Conservation (phyloP, 139 green algal species). For the Spirogloea muscicola region DNA sequence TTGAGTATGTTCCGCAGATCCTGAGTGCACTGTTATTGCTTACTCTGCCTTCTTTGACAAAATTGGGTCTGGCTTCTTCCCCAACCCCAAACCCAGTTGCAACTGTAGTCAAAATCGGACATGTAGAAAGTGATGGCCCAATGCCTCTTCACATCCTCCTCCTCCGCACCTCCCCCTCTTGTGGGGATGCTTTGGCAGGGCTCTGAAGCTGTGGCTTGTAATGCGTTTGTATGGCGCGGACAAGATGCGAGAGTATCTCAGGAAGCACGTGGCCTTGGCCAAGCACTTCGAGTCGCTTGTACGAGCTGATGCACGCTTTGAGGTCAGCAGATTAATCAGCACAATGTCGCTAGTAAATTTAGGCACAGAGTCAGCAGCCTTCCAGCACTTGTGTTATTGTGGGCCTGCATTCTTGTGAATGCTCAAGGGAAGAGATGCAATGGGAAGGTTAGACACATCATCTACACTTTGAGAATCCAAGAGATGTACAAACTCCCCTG, state of each 20-base stretch:
- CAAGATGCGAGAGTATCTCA: constrained; percentile 59
- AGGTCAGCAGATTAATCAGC: constrained; percentile 31
- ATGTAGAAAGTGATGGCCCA: background rate
- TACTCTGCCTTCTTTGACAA: too few relatives aligned
- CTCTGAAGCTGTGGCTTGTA: constrained; percentile 84
- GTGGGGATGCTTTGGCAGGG: constrained; percentile 47
- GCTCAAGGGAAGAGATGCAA: too few relatives aligned
- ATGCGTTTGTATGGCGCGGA: constrained; percentile 72
- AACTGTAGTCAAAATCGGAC: background rate
- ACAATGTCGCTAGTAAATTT: too few relatives aligned
- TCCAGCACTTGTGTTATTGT: too few relatives aligned
- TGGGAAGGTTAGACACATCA: too few relatives aligned
- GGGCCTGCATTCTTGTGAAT: too few relatives aligned
- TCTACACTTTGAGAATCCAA: too few relatives aligned
- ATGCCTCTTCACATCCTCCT: background rate
- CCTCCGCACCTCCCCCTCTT: background rate
- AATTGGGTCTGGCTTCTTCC: background rate
- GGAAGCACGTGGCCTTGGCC: constrained; percentile 63
- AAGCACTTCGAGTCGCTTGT: constrained; percentile 13
- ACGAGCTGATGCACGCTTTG: constrained; percentile 13
- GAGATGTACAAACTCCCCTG: too few relatives aligned
- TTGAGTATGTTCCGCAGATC: too few relatives aligned
- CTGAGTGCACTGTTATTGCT: too few relatives aligned
- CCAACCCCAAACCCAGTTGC: background rate
- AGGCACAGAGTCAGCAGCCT: too few relatives aligned